Evolutionary conservation across 1,284 basidiomycete species (phyloP), one percentile per base, ranked within the genome.

Genomic region (Salmacisia buchloeana): DNA sequence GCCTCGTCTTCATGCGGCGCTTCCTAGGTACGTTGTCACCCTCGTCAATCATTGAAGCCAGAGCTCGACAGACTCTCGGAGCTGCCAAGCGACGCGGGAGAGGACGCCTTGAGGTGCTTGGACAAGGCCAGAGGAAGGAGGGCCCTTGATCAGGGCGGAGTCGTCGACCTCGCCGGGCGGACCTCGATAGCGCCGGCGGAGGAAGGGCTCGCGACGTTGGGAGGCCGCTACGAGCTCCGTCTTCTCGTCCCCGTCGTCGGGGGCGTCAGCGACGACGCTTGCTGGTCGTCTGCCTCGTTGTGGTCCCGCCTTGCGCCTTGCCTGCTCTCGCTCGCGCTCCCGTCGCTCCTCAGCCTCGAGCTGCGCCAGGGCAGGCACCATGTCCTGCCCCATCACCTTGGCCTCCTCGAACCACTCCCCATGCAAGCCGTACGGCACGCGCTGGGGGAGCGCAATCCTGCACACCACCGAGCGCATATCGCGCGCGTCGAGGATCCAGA

Each of bases 401-500:
- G 71, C 67, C 41, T 65, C 67, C 2, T 72, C 69, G 66, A 81
- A 77, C 58, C 78, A 79, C 36, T 73, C 74, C 6, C 80, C 80
- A 59, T 81, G 80, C 9, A 81, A 57, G 12, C 80, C 80, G 49
- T 81, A 80, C 1, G 80, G 80, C 0, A 81, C 80, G 43, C 83
- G 69, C 61, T 83, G 81, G 13, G 83, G 83, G 18, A 83, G 67
- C 64, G 81, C 74, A 65, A 84, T 71, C n/a, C 81, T 79, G 45
- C 78, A 80, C 0, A 82, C 75, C 13, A 84, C 71, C 6, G 80
- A 74, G 5, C 63, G 56, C 79, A 82, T 81, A 21, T 69, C 65
- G 63, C 76, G 76, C 0, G 83, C 83, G 49, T 83, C 82, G 52
- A 84, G 76, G 54, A 84, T 79, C 82, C 82, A 84, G 3, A 84